Evolutionary conservation across 306 rosid genomes (phyloP).

Genomic region (Ormosia semicastrata): DNA sequence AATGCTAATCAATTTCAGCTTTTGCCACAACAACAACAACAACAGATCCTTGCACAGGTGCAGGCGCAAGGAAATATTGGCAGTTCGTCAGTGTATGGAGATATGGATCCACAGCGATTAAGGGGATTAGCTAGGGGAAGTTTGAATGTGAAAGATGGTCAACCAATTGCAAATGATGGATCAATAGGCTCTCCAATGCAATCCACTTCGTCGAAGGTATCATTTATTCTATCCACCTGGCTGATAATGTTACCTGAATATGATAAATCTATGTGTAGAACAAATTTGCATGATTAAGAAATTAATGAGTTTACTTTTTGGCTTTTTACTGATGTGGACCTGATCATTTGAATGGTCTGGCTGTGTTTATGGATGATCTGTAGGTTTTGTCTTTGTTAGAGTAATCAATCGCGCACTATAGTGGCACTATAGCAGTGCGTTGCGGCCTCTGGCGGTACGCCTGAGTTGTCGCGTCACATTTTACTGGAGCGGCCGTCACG

Average conservation of each 20-base stretch:
- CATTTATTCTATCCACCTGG: not conserved
- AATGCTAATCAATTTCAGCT: slow-evolving; percentile 82
- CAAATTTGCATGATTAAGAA: not conserved
- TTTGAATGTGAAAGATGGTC: slow-evolving; percentile 76
- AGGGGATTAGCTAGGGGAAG: slow-evolving; percentile 73
- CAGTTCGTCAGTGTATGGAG: slow-evolving; percentile 60
- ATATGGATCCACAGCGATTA: slow-evolving; percentile 82
- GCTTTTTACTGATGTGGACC: slow-evolving; percentile 6
- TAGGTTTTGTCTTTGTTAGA: not conserved
- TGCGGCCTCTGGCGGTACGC: not conserved
- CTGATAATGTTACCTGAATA: slow-evolving; percentile 8
- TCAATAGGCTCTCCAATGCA: slow-evolving; percentile 93
- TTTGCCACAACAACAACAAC: slow-evolving; percentile 83
- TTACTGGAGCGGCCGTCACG: no score
- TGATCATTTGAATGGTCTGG: slow-evolving; percentile 7
- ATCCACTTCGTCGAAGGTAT: slow-evolving; percentile 80
- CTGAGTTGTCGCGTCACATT: no score
- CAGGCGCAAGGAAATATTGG: slow-evolving; percentile 79
- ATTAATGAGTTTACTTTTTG: slow-evolving; percentile 4
- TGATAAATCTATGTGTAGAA: not conserved
- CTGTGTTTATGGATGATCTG: slow-evolving; percentile 5
- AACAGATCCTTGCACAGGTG: slow-evolving; percentile 77
- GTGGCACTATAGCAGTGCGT: not conserved
- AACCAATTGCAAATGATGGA: slow-evolving; percentile 67
- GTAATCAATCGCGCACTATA: not conserved